Conservation (phyloP, 164 flowering plant genomes). For the Protea cynaroides region DNA sequence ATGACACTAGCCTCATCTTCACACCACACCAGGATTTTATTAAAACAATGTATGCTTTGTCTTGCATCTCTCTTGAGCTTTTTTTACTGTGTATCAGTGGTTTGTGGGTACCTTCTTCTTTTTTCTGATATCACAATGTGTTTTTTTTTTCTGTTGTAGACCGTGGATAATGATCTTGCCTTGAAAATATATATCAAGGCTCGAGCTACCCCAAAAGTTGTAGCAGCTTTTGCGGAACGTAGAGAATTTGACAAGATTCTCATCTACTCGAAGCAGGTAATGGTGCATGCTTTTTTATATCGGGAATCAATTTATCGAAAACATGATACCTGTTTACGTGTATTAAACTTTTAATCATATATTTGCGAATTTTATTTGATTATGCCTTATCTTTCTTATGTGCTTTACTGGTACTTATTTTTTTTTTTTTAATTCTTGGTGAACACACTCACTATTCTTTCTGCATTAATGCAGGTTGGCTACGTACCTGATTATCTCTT, state of each 20-base stretch:
- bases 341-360: neutral
- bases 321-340: too few species aligned
- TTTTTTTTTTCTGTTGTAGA: conserved; percentile 38
- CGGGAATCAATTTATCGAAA: too few species aligned
- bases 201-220: conserved; percentile 98
- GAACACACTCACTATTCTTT: neutral
- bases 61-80: neutral
- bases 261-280: conserved; percentile 98
- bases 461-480: conserved; percentile 65
- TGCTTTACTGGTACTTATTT: neutral
- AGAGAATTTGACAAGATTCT: conserved; percentile 98
- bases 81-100: neutral
- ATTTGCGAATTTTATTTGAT: neutral
- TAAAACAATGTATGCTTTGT: neutral
- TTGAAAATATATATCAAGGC: conserved; percentile 97
- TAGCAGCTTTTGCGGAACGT: conserved; percentile 99
- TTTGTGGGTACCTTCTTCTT: neutral
- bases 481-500: conserved; percentile 94
- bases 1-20: too few species aligned
- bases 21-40: too few species aligned
- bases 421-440: neutral
- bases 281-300: neutral
- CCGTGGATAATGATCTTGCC: conserved; percentile 98
- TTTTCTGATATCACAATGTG: conserved; percentile 7
- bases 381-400: too few species aligned